These are phyloP conservation scores for Metarhizium brunneum DNA, from an alignment of 2,329 filamentous ascomycete genomes.

Conservation along the genomic window DNA sequence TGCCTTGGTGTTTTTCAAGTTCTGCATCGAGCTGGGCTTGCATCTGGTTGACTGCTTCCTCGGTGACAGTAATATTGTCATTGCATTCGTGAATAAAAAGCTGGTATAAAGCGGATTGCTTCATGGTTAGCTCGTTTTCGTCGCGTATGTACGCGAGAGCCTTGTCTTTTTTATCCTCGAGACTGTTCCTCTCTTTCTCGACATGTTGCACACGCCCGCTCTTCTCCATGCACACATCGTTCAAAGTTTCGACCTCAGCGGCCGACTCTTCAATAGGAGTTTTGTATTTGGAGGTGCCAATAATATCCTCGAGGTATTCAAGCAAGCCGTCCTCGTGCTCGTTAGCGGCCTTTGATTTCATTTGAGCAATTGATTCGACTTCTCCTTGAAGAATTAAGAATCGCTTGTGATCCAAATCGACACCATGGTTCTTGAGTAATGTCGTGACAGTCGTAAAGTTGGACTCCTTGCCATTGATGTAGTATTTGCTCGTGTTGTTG, in stretches of 20 bases:
- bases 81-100: constrained; percentile 81
- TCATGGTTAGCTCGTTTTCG: constrained; percentile 84
- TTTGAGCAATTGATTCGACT: constrained; percentile 96
- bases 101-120: constrained; percentile 88
- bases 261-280: constrained; percentile 91
- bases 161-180: constrained; percentile 96
- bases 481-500: constrained; percentile 98
- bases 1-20: constrained; percentile 83
- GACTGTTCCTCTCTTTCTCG: constrained; percentile 86
- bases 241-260: constrained; percentile 79
- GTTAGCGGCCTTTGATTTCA: constrained; percentile 92
- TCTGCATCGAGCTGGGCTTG: constrained; percentile 79
- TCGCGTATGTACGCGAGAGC: constrained; percentile 81
- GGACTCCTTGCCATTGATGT: constrained; percentile 82
- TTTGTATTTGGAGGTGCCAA: constrained; percentile 98
- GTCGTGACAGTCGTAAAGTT: constrained; percentile 89
- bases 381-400: constrained; percentile 97
- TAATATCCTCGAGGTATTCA: constrained; percentile 97
- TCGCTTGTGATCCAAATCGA: constrained; percentile 95
- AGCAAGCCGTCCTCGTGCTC: constrained; percentile 95
- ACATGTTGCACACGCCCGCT: constrained; percentile 92
- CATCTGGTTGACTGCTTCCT: constrained; percentile 86
- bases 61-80: constrained; percentile 79
- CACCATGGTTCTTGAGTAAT: constrained; percentile 75
- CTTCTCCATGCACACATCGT: constrained; percentile 93